Conservation (phyloP, 345 rosid species). For the Salix arbutifolia region DNA sequence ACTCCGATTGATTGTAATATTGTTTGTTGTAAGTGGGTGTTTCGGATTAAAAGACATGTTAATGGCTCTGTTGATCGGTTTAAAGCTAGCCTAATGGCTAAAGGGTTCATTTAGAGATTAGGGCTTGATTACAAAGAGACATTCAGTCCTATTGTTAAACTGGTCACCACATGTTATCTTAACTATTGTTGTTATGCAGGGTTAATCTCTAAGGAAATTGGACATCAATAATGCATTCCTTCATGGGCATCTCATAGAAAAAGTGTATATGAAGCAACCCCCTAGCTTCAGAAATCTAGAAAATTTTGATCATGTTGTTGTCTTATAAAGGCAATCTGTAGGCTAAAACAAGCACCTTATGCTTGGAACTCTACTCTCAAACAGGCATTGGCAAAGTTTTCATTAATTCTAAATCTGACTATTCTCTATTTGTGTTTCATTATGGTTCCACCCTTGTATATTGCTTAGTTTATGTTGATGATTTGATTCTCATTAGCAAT, state of each 20-base stretch:
- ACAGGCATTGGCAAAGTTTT: too few relatives aligned
- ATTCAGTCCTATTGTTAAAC: background rate
- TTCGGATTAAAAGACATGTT: background rate
- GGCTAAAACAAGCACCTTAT: too few relatives aligned
- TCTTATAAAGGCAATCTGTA: too few relatives aligned
- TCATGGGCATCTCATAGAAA: background rate
- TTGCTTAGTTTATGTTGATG: too few relatives aligned
- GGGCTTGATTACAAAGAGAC: background rate
- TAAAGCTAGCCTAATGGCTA: background rate
- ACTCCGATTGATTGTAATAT: fast-evolving
- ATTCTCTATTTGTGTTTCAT: too few relatives aligned
- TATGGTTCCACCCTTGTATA: too few relatives aligned
- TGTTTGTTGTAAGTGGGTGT: background rate
- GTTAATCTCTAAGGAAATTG: background rate
- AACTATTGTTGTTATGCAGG: background rate
- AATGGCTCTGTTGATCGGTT: background rate
- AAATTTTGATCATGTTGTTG: too few relatives aligned
- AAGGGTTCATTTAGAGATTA: background rate
- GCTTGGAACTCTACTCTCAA: too few relatives aligned
- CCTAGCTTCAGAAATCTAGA: background rate
- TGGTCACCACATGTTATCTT: fast-evolving
- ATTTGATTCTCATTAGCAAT: too few relatives aligned
- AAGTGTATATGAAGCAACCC: background rate
- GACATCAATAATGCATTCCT: background rate
- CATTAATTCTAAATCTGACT: too few relatives aligned